Evolutionary conservation across 805 yeast species (phyloP).

Genomic region (Pichia heedii): DNA sequence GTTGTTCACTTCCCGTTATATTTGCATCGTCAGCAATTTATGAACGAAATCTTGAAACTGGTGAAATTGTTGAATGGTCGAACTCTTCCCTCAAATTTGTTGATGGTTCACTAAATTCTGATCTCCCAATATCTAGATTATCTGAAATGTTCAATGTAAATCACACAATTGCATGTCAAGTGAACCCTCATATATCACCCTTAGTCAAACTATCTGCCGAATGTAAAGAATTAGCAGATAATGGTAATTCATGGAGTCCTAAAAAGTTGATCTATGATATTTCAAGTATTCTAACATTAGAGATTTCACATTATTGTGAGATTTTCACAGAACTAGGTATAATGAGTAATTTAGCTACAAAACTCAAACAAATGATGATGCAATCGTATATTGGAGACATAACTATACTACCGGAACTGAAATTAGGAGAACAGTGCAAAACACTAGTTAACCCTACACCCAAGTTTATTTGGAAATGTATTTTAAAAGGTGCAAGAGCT

Average conservation of each 20-base stretch:
- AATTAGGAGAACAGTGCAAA: conserved; percentile 47
- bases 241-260: conserved; percentile 48
- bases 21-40: conserved; percentile 80
- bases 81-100: conserved; percentile 70
- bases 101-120: conserved; percentile 95
- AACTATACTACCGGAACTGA: conserved; percentile 77
- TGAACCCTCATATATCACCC: conserved; percentile 93
- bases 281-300: conserved; percentile 49
- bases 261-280: conserved; percentile 45
- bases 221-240: conserved; percentile 27
- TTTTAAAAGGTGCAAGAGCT: conserved; percentile 78
- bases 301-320: conserved; percentile 69
- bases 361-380: conserved; percentile 63
- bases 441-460: conserved; percentile 76
- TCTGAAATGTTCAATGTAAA: conserved; percentile 97
- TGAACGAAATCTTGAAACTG: conserved; percentile 72
- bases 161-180: conserved; percentile 96
- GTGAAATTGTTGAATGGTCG: conserved; percentile 72
- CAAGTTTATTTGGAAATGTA: conserved; percentile 59
- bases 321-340: conserved; percentile 70
- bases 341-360: conserved; percentile 61
- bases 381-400: conserved; percentile 92
- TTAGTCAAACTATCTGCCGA: conserved; percentile 61
- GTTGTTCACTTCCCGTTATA: conserved; percentile 89
- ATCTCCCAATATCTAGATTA: conserved; percentile 79